Conservation (phyloP, 2,329 filamentous ascomycete species). For the Plenodomus tracheiphilus region DNA sequence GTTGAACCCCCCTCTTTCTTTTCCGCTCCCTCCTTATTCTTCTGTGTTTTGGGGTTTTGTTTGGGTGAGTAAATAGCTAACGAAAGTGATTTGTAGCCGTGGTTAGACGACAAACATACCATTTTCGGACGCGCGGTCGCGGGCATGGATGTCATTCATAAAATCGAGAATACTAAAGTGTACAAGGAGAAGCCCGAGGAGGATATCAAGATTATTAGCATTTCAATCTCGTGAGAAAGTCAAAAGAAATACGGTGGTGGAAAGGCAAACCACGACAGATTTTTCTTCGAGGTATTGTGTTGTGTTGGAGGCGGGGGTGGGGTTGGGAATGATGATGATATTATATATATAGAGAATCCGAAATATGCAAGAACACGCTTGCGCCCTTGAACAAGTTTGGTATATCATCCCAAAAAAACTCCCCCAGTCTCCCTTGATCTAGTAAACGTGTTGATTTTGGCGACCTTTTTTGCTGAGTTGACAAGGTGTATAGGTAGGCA, state of each 20-base stretch:
- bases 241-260: neutral
- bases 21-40: neutral
- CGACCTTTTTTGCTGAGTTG: too few species aligned
- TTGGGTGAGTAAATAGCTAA: neutral
- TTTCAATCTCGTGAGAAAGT: conserved; percentile 50
- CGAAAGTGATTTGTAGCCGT: conserved; percentile 71
- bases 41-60: neutral
- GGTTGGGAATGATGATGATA: too few species aligned
- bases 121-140: conserved; percentile 91
- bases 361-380: too few species aligned
- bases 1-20: conserved; percentile 36
- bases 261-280: too few species aligned
- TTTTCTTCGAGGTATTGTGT: too few species aligned
- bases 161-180: conserved; percentile 88
- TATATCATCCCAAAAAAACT: too few species aligned
- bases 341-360: too few species aligned
- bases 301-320: too few species aligned
- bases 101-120: conserved; percentile 95
- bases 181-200: conserved; percentile 93
- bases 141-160: conserved; percentile 91
- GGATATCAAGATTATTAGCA: conserved; percentile 96
- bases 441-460: too few species aligned
- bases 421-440: too few species aligned
- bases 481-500: too few species aligned
- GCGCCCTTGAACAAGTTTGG: too few species aligned